phyloP scores from a whole-genome alignment of 495 filamentous ascomycete species.

The Thozetella sp. region DNA sequence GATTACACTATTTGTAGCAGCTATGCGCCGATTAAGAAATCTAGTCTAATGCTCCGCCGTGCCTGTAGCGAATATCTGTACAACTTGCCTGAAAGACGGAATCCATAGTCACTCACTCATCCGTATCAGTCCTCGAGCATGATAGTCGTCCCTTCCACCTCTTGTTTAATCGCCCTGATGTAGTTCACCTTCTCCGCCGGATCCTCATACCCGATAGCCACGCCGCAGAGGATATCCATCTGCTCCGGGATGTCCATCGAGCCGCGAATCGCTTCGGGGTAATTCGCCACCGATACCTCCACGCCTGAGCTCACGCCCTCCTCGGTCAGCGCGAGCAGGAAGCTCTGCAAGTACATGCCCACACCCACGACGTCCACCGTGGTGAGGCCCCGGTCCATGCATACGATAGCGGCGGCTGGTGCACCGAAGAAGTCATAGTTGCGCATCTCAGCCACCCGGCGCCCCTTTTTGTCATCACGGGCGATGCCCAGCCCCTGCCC shows the following conservation, averaged over 20 bases:
- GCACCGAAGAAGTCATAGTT: conserved; percentile 25
- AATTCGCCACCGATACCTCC: conserved; percentile 12
- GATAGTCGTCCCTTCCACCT: not conserved
- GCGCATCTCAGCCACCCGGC: conserved; percentile 10
- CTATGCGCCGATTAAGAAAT: too few relatives aligned
- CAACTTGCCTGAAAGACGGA: too few relatives aligned
- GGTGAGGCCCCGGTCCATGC: conserved; percentile 10
- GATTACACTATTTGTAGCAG: too few relatives aligned
- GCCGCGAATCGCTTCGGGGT: conserved; percentile 9
- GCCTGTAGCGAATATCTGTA: too few relatives aligned
- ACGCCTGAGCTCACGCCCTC: conserved; percentile 14
- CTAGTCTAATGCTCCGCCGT: too few relatives aligned
- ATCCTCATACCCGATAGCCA: conserved; percentile 15
- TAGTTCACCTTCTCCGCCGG: conserved; percentile 2
- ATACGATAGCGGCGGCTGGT: conserved; percentile 11
- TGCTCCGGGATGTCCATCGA: conserved; percentile 11
- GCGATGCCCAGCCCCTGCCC: conserved; percentile 15
- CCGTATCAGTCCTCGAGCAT: not conserved
- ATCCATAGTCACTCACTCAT: not conserved
- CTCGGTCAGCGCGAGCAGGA: conserved; percentile 15
- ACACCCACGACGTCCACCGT: conserved; percentile 8
- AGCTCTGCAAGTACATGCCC: conserved; percentile 16
- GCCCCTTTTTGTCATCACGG: conserved; percentile 6
- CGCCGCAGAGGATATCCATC: conserved; percentile 10
- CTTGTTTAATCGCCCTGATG: not conserved